Evolutionary conservation across 2,329 filamentous ascomycete genomes (phyloP).

Genomic region (Magnaporthiopsis rhizophila): DNA sequence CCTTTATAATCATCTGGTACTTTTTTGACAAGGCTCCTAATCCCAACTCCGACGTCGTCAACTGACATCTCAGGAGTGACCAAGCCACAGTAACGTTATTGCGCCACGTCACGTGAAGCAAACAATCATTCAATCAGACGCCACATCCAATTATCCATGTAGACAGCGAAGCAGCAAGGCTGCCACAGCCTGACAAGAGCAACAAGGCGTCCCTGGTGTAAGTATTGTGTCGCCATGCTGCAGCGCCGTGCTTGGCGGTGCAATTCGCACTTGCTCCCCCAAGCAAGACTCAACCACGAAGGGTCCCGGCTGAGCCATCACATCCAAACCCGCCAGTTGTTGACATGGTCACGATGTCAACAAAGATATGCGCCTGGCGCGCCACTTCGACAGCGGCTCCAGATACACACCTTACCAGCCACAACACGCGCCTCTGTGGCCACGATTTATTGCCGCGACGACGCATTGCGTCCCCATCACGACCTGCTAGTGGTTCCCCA

Average conservation of each 20-base stretch:
- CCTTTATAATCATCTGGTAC: neutral
- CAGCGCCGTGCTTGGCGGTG: conserved; percentile 1
- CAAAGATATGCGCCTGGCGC: neutral
- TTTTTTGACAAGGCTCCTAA: neutral
- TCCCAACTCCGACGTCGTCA: neutral
- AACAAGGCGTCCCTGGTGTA: neutral
- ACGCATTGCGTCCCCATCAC: neutral
- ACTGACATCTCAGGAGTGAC: neutral
- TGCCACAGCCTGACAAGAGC: neutral
- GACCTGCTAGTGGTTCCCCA: neutral
- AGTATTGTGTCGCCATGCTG: neutral
- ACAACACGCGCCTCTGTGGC: neutral
- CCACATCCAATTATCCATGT: neutral
- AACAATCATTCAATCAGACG: neutral
- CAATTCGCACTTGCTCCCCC: neutral
- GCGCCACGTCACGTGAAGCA: conserved; percentile 1
- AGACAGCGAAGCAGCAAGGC: neutral
- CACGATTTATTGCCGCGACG: neutral
- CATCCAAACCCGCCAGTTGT: neutral
- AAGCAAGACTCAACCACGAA: neutral
- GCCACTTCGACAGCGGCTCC: neutral
- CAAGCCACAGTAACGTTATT: neutral
- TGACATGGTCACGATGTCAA: neutral
- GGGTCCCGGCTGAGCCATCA: neutral
- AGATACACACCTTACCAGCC: neutral